A percentile compares a stretch with the other conserved stretches of the same genome.
Conservation (phyloP, 2,329 filamentous ascomycete species). For the Hypoxylon sp. region DNA sequence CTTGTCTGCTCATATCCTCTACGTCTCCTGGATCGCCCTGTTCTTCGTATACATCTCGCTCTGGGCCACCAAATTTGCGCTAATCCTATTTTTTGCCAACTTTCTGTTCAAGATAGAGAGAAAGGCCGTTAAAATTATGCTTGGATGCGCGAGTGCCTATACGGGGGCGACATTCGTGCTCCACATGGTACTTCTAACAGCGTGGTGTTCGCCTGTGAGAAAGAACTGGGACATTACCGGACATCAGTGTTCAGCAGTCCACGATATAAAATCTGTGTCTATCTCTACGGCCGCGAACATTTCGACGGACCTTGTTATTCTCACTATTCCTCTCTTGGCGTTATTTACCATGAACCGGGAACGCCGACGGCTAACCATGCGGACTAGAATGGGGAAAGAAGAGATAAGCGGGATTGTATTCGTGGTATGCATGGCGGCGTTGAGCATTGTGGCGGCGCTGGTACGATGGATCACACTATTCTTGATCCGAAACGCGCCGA, state of each 20-base stretch:
- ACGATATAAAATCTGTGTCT: conserved; percentile 1
- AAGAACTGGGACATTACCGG: not conserved
- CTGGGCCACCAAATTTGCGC: not conserved
- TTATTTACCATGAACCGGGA: not conserved
- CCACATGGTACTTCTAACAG: not conserved
- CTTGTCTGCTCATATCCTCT: not conserved
- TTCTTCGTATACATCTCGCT: conserved; percentile 2
- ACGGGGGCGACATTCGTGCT: not conserved
- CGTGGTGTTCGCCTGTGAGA: not conserved
- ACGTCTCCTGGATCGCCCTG: not conserved
- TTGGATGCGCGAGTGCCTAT: not conserved
- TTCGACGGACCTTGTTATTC: not conserved
- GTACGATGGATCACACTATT: not conserved
- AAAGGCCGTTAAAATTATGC: not conserved
- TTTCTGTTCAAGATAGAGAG: not conserved
- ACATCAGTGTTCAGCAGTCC: not conserved
- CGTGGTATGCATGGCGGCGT: conserved; percentile 46
- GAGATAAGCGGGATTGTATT: conserved; percentile 48
- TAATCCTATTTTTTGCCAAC: conserved; percentile 5
- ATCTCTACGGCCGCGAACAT: not conserved
- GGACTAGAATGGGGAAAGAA: conserved; percentile 35
- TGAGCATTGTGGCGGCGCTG: conserved; percentile 47
- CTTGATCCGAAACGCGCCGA: not conserved
- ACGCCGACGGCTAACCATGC: conserved; percentile 17
- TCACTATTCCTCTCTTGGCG: not conserved